A percentile compares a stretch with the other conserved stretches of the same genome.
Evolutionary conservation across 1,284 basidiomycete species (phyloP).

Genomic region (Ustilago xerochloae): DNA sequence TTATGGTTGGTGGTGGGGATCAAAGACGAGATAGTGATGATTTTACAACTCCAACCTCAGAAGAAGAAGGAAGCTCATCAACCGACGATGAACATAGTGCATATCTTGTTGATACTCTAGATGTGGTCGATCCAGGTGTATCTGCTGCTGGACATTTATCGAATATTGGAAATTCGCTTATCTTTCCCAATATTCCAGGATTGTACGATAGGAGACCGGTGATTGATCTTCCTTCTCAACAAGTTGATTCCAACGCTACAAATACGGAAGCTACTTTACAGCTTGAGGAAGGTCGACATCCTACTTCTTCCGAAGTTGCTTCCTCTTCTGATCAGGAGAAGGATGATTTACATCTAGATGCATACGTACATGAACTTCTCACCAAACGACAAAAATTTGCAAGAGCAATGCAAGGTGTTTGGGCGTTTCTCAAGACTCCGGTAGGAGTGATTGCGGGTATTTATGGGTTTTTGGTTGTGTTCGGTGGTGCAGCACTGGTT

Average conservation of each 20-base stretch:
- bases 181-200: constrained; percentile 73
- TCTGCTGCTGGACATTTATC: constrained; percentile 77
- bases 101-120: constrained; percentile 69
- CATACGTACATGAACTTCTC: constrained; percentile 42
- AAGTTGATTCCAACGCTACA: constrained; percentile 19
- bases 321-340: neutral
- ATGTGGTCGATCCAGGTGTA: constrained; percentile 80
- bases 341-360: constrained; percentile 46
- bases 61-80: neutral
- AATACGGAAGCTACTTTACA: constrained; percentile 24
- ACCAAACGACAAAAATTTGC: constrained; percentile 69
- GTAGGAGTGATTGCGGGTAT: constrained; percentile 78
- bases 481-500: constrained; percentile 48
- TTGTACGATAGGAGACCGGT: constrained; percentile 78
- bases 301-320: neutral
- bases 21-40: neutral
- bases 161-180: constrained; percentile 80
- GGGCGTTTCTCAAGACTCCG: constrained; percentile 83
- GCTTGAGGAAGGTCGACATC: constrained; percentile 28
- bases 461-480: constrained; percentile 75
- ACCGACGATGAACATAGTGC: constrained; percentile 38
- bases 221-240: constrained; percentile 71
- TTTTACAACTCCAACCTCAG: neutral
- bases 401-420: constrained; percentile 77
- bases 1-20: no score